A percentile compares a stretch with the other conserved stretches of the same genome.
phyloP scores from a whole-genome alignment of 2,329 filamentous ascomycete genomes.

The Truncatella angustata region DNA sequence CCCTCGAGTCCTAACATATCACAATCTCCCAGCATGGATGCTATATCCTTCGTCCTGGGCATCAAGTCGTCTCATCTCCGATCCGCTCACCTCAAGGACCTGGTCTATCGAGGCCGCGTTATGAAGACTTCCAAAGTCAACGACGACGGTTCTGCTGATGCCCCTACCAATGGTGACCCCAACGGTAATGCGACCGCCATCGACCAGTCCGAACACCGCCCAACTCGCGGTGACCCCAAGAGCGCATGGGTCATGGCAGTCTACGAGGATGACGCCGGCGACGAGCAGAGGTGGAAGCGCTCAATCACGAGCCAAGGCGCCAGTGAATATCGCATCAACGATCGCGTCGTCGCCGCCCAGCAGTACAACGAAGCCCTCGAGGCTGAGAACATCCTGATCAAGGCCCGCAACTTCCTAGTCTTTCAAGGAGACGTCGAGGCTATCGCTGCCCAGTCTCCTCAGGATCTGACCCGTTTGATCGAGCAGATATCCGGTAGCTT shows the following conservation, averaged over 20 bases:
- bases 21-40: conserved; percentile 75
- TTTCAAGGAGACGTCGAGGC: conserved; percentile 98
- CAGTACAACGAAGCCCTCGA: conserved; percentile 94
- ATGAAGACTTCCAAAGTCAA: conserved; percentile 91
- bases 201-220: conserved; percentile 52
- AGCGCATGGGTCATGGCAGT: conserved; percentile 99
- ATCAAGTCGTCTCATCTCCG: conserved; percentile 98
- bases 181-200: conserved; percentile 62
- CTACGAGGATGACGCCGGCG: conserved; percentile 94
- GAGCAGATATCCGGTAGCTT: conserved; percentile 97
- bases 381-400: conserved; percentile 94
- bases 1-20: neutral
- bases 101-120: conserved; percentile 93
- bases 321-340: conserved; percentile 97
- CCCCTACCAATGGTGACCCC: conserved; percentile 56
- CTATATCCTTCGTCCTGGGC: conserved; percentile 96
- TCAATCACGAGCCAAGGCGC: conserved; percentile 84
- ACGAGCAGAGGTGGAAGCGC: conserved; percentile 94
- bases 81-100: conserved; percentile 87
- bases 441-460: conserved; percentile 91
- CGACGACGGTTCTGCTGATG: conserved; percentile 75
- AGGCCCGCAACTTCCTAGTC: conserved; percentile 94
- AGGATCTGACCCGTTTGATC: conserved; percentile 88
- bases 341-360: conserved; percentile 80
- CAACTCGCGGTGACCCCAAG: conserved; percentile 79